These are phyloP conservation scores for Phallus indusiatus DNA, from an alignment of 768 basidiomycete species.

Conservation along the genomic window DNA sequence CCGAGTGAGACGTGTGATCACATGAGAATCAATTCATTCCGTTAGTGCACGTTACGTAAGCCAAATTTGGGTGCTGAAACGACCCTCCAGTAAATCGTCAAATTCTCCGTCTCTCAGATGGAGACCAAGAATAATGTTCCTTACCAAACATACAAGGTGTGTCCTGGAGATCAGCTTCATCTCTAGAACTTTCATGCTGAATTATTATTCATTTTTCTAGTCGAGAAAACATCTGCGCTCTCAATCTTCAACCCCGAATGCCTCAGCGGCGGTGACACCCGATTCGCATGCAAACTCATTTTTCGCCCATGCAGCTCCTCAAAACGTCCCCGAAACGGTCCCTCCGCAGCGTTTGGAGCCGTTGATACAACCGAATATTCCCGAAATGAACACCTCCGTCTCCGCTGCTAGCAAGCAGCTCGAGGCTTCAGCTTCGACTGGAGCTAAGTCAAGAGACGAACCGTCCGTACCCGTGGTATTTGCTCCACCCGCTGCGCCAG, in stretches of 20 bases:
- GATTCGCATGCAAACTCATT: background rate
- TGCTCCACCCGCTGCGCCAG: conserved; percentile 7
- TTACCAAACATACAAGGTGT: conserved; percentile 42
- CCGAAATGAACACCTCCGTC: background rate
- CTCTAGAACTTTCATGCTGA: background rate
- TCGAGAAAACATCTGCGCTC: conserved; percentile 40
- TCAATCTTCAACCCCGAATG: conserved; percentile 20
- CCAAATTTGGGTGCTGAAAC: background rate
- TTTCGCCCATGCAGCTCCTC: background rate
- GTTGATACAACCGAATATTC: background rate
- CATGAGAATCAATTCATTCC: background rate
- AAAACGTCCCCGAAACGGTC: background rate
- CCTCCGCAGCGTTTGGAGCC: background rate
- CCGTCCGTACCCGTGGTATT: conserved; percentile 6
- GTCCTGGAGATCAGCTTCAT: background rate
- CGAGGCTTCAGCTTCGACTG: conserved; percentile 14
- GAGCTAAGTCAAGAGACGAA: conserved; percentile 12
- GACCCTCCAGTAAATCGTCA: background rate
- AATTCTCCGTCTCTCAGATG: background rate
- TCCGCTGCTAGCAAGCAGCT: background rate
- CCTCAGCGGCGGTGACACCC: background rate
- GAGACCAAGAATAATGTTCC: conserved; percentile 24
- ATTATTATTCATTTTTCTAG: conserved; percentile 17
- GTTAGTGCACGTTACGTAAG: too few species aligned
- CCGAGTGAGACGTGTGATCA: background rate